Conservation (phyloP, 345 rosid genomes). For the Salix viminalis region DNA sequence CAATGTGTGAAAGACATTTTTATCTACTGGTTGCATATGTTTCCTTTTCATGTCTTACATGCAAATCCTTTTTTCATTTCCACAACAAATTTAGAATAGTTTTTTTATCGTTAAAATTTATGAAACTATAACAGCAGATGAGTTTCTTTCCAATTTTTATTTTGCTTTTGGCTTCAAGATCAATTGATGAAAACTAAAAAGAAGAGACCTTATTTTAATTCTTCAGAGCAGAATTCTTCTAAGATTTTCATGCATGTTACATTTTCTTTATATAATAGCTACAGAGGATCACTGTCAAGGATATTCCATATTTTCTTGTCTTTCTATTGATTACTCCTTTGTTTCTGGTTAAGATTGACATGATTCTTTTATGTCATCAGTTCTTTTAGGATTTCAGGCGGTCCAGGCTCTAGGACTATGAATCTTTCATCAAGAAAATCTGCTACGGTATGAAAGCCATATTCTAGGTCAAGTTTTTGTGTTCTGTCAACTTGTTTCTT, state of each 20-base stretch:
- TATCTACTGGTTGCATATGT: not conserved
- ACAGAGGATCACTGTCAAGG: not conserved
- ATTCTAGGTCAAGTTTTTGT: conserved; percentile 4
- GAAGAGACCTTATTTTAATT: not conserved
- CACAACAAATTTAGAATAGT: not conserved
- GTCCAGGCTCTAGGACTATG: conserved; percentile 33
- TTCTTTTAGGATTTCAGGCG: conserved; percentile 39
- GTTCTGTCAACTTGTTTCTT: not conserved
- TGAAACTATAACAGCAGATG: not conserved
- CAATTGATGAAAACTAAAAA: not conserved
- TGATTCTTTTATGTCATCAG: not conserved
- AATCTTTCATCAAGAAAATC: conserved; percentile 35
- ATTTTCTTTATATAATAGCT: not conserved
- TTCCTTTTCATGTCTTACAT: not conserved
- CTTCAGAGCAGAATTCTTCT: not conserved
- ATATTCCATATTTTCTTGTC: not conserved
- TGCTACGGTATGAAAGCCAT: conserved; percentile 38
- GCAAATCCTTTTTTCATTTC: not conserved
- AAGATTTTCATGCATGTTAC: not conserved
- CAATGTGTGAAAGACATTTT: not conserved
- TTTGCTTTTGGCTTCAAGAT: not conserved
- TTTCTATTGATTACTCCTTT: not conserved
- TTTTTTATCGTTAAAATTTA: not conserved
- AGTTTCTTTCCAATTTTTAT: not conserved
- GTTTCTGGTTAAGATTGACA: not conserved